A percentile compares a stretch with the other conserved stretches of the same genome.
phyloP scores from a whole-genome alignment of 176 grass and related monocot species.

The Carex littledalei region DNA sequence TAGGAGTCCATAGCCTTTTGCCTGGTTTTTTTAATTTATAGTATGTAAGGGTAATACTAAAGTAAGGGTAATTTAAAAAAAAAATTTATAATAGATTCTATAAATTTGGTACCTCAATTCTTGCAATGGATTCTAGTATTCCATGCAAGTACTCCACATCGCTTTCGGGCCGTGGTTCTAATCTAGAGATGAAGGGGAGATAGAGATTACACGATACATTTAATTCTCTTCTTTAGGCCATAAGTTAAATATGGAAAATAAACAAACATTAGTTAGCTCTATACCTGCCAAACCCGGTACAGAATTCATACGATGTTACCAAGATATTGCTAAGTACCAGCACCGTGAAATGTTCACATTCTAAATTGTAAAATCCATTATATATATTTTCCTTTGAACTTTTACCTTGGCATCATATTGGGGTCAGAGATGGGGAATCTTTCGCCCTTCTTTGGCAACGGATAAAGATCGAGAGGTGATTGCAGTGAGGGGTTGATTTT shows the following conservation, averaged over 20 bases:
- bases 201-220: not conserved
- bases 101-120: slow-evolving; percentile 45
- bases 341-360: not conserved
- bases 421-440: slow-evolving; percentile 70
- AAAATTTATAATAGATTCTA: not conserved
- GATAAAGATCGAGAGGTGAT: slow-evolving; percentile 62
- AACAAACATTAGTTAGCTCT: not conserved
- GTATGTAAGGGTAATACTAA: not conserved
- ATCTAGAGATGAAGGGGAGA: slow-evolving; percentile 20
- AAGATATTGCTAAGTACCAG: not conserved
- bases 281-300: not conserved
- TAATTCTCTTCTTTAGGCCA: not conserved
- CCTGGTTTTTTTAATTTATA: slow-evolving; percentile 28
- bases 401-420: slow-evolving; percentile 56
- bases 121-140: slow-evolving; percentile 63
- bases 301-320: not conserved
- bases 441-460: slow-evolving; percentile 52
- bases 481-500: slow-evolving; percentile 36
- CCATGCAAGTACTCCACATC: slow-evolving; percentile 51
- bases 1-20: slow-evolving; percentile 48
- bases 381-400: not conserved
- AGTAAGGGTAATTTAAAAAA: not conserved
- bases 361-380: not conserved
- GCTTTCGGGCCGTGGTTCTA: slow-evolving; percentile 47
- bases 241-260: not conserved